Conservation (phyloP, 2,329 filamentous ascomycete species). For the Colletotrichum somersetense region DNA sequence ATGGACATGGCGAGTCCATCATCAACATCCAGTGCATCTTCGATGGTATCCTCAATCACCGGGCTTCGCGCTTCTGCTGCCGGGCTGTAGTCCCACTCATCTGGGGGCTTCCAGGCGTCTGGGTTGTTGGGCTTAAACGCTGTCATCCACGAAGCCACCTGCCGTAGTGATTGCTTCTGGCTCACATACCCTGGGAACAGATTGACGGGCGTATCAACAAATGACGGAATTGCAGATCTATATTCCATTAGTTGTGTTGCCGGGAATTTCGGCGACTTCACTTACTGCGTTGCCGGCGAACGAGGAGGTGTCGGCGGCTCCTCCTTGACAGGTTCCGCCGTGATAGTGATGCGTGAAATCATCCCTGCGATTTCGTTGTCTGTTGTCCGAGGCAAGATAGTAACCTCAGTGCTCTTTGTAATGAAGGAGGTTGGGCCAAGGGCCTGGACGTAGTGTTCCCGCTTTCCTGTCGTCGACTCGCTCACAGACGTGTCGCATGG, state of each 20-base stretch:
- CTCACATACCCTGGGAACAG: slow-evolving; percentile 35
- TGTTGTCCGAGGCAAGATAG: slow-evolving; percentile 49
- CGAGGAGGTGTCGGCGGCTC: slow-evolving; percentile 48
- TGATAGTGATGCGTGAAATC: slow-evolving; percentile 55
- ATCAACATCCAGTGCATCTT: slow-evolving; percentile 39
- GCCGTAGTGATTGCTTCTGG: slow-evolving; percentile 24
- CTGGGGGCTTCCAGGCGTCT: slow-evolving; percentile 60
- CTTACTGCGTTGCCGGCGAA: slow-evolving; percentile 49
- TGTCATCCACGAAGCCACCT: slow-evolving; percentile 42
- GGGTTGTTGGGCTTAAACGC: slow-evolving; percentile 52
- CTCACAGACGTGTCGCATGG: slow-evolving; percentile 50
- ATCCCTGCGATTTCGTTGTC: slow-evolving; percentile 52
- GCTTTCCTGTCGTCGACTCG: slow-evolving; percentile 48
- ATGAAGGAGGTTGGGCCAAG: slow-evolving; percentile 58
- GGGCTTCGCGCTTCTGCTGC: slow-evolving; percentile 44
- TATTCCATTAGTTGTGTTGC: slow-evolving; percentile 1
- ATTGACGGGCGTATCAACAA: slow-evolving; percentile 39
- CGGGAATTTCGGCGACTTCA: background rate
- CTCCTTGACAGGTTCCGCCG: slow-evolving; percentile 46
- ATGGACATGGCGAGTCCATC: slow-evolving; percentile 44
- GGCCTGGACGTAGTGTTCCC: slow-evolving; percentile 53
- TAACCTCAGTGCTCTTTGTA: slow-evolving; percentile 56
- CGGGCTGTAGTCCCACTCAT: slow-evolving; percentile 57
- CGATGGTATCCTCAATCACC: slow-evolving; percentile 44
- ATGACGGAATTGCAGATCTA: slow-evolving; percentile 13